Base-by-base conservation (phyloP, 331 rosid species). In the Malus hybrid region DNA sequence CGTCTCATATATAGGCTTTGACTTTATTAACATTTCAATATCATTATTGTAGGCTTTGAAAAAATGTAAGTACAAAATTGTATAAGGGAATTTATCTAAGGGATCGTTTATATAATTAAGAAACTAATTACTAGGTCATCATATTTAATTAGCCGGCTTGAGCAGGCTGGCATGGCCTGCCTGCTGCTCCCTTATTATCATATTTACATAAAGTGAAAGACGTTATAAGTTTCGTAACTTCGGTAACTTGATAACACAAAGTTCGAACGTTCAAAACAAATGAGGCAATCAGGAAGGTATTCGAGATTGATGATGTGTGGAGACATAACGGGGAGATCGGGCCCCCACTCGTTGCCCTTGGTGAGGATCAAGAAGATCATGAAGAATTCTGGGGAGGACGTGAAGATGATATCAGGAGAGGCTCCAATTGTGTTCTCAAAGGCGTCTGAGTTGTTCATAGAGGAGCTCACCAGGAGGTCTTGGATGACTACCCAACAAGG, bases 311-410 rank as follows among this genome's bases (percentile, higher is more conserved):
- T 83, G 77, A 69, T 82, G 13, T 69, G 82, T 20, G 87, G 83
- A 64, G 78, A 84, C 14, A 52, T 76, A 26, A 42, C 65, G 20
- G 81, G 87, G 75, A 78, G 81, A 22, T 82, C 83, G 0, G 93
- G 93, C 71, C 84, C 90, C 10, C 95, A 89, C 74, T 75, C 87
- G 2, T 50, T 91, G 75, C 93, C 95, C 4, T 75, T 89, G 72
- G 97, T 90, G 66, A 89, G 95, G 78, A 91, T 91, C 61, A 88
- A 87, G 84, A 89, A 88, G 89, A 91, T 85, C 70, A 89, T 89
- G 97, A 91, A 89, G 87, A 84, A 77, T 0, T 89, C 88, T 6
- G 81, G 87, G 1, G 85, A 86, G 7, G 94, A 83, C 11, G 93
- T 89, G 66, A 91, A 91, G 32, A 91, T 91, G 97, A 88, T 89